Conservation (phyloP, 2,329 filamentous ascomycete genomes). For the Didymella exigua region DNA sequence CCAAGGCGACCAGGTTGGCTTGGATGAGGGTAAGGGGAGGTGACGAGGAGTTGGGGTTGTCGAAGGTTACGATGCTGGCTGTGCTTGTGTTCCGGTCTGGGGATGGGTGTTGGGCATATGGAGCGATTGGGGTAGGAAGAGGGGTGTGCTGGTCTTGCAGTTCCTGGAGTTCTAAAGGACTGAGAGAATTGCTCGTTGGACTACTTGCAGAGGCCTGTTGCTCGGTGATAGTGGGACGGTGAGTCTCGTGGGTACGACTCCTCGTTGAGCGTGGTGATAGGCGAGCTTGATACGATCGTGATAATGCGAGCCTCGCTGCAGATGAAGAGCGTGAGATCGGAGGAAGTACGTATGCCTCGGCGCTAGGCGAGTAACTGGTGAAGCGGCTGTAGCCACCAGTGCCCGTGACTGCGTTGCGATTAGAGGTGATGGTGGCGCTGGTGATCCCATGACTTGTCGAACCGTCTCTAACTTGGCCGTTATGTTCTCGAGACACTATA, state of each 20-base stretch:
- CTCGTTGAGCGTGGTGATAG: neutral
- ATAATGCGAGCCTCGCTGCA: neutral
- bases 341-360: neutral
- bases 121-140: neutral
- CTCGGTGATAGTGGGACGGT: neutral
- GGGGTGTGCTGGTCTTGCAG: neutral
- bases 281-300: no score
- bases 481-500: neutral
- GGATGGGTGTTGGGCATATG: neutral
- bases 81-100: neutral
- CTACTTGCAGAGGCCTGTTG: neutral
- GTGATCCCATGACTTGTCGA: neutral
- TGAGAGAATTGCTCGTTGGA: neutral
- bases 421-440: neutral
- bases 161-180: neutral
- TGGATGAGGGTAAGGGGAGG: neutral
- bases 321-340: neutral
- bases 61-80: neutral
- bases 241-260: neutral
- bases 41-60: neutral
- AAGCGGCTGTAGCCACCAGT: neutral
- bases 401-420: neutral
- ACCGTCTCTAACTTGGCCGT: no score
- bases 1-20: neutral
- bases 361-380: neutral